Base-by-base conservation (phyloP, 352 stramenopile species). In the Peronospora belbahrii region DNA sequence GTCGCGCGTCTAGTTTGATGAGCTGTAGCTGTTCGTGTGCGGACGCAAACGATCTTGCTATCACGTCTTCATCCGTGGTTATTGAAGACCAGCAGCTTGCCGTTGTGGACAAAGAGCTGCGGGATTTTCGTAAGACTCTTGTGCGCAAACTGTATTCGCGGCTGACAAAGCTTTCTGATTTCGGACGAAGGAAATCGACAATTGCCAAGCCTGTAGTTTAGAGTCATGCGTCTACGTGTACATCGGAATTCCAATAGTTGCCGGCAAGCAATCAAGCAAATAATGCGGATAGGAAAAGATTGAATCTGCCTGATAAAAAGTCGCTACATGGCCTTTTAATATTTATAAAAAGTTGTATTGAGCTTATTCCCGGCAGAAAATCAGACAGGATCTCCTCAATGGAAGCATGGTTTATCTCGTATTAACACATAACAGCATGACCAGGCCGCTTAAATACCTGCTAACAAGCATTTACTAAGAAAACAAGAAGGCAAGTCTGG, bases 51-150 rank as follows among this genome's bases (percentile, higher is more conserved):
- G 67, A 77, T 22, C 38, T 67, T 15, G 68, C 52, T 15, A 65
- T 54, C 27, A 70, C 71, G 14, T 70, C 71, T 15, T 74, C 68
- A 4, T 52, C 42, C 1, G 59, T 82, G 31, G 56, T 78, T 44
- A 87, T 87, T 52, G 65, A 78, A 48, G 70, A 78, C 48, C 75
- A 61, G 13, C 75, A 87, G 47, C 68, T 87, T 23, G 75, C 72
- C 2, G 75, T 83, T 10, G 60, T 87, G 38, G 75, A 87, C 52
- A 67, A 65, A 34, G 75, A 87, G 38, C 52, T 87, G 24, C 65
- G 70, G 11, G 73, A 83, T 33, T 37, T 85, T 42, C 71, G 73
- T 43, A 74, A 77, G 47, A 81, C 70, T 3, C 67, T 87, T 13
- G 63, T 72, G 36, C 70, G 68, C 40, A 81, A 79, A 53, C 42